phyloP scores from a whole-genome alignment of 1,139 yeast genomes.

The Hansenula anomala region DNA sequence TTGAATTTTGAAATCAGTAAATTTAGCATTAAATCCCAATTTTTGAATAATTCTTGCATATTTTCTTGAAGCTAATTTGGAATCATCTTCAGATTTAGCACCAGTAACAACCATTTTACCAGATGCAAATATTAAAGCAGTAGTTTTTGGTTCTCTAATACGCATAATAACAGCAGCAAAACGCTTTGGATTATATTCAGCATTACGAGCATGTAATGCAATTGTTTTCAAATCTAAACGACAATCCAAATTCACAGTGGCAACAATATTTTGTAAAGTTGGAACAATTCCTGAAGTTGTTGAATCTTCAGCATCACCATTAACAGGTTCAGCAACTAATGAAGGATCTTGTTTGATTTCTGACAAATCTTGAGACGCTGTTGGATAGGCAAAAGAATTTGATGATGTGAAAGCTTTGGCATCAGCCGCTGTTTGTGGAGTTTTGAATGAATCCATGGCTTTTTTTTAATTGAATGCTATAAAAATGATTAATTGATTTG shows the following conservation, averaged over 20 bases:
- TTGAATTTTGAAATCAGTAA: constrained; percentile 96
- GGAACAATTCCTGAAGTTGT: constrained; percentile 93
- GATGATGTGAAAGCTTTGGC: constrained; percentile 23
- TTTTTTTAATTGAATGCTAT: no score
- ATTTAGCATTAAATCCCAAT: constrained; percentile 92
- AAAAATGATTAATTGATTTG: neutral
- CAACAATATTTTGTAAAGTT: constrained; percentile 93
- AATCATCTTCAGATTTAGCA: constrained; percentile 97
- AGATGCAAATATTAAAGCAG: constrained; percentile 95
- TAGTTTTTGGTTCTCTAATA: constrained; percentile 97
- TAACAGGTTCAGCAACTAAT: constrained; percentile 8
- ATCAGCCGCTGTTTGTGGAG: constrained; percentile 24
- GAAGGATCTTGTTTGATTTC: constrained; percentile 12
- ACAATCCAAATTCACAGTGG: constrained; percentile 95
- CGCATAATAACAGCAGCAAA: constrained; percentile 99
- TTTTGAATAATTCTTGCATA: constrained; percentile 98
- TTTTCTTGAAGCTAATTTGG: constrained; percentile 93
- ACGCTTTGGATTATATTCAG: constrained; percentile 96
- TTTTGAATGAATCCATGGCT: constrained; percentile 22
- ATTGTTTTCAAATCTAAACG: constrained; percentile 93
- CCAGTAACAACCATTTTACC: constrained; percentile 99
- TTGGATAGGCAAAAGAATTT: constrained; percentile 22
- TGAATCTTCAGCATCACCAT: constrained; percentile 48
- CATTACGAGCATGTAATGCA: constrained; percentile 98
- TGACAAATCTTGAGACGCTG: constrained; percentile 21